A percentile compares a stretch with the other conserved stretches of the same genome.
These are phyloP conservation scores for Decorospora gaudefroyi DNA, from an alignment of 2,329 filamentous ascomycete species.

Conservation along the genomic window DNA sequence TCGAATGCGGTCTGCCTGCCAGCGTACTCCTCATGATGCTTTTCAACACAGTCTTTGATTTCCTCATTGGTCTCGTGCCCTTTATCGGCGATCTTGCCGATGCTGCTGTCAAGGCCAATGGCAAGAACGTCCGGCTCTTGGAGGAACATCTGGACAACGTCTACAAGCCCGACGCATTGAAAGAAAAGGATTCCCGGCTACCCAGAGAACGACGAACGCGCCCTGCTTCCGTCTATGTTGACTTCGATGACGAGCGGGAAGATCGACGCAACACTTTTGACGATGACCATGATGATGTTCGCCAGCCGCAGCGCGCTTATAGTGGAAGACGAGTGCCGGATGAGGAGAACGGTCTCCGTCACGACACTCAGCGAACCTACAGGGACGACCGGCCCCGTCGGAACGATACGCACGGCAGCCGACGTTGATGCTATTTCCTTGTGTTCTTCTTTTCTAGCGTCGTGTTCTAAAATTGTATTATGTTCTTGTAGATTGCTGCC, in stretches of 20 bases:
- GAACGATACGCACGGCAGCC: slow-evolving; percentile 31
- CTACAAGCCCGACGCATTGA: slow-evolving; percentile 57
- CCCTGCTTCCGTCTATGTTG: slow-evolving; percentile 55
- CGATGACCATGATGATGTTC: slow-evolving; percentile 33
- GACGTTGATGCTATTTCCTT: slow-evolving; percentile 17
- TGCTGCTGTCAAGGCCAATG: slow-evolving; percentile 74
- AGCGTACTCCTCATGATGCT: slow-evolving; percentile 72
- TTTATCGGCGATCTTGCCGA: slow-evolving; percentile 77
- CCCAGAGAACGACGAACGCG: slow-evolving; percentile 37
- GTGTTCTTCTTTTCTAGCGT: slow-evolving; percentile 9
- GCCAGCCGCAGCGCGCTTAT: slow-evolving; percentile 36
- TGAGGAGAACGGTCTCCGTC: slow-evolving; percentile 40
- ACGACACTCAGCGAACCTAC: slow-evolving; percentile 26
- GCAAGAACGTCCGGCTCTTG: slow-evolving; percentile 71
- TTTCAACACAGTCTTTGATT: slow-evolving; percentile 76
- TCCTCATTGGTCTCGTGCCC: slow-evolving; percentile 72
- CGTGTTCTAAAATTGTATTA: slow-evolving; percentile 11
- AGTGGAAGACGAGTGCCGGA: slow-evolving; percentile 34
- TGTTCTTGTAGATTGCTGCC: background rate
- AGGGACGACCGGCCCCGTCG: slow-evolving; percentile 30
- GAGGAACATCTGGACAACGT: slow-evolving; percentile 70
- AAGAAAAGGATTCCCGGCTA: slow-evolving; percentile 24
- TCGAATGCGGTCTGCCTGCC: slow-evolving; percentile 75
- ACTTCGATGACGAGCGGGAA: slow-evolving; percentile 50
- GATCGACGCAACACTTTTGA: slow-evolving; percentile 30